Evolutionary conservation across 2,329 filamentous ascomycete species (phyloP).

Genomic region (Hypoxylon sp.): DNA sequence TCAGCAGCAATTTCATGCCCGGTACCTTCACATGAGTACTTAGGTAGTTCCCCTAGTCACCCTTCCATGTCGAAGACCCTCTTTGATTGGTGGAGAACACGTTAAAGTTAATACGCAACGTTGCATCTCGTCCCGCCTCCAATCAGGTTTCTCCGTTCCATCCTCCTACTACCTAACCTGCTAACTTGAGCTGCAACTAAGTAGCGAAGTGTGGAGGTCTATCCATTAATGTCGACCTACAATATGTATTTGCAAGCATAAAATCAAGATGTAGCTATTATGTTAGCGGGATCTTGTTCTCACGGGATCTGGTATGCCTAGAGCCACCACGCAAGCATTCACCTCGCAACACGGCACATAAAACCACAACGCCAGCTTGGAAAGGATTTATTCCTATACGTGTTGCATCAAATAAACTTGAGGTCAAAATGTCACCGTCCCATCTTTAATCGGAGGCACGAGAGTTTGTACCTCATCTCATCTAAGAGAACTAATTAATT

Average conservation of each 20-base stretch:
- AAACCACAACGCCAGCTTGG: constrained; percentile 20
- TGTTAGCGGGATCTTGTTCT: constrained; percentile 30
- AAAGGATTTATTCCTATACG: constrained; percentile 26
- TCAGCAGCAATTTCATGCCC: constrained; percentile 24
- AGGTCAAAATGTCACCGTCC: constrained; percentile 38
- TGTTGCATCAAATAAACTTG: constrained; percentile 27
- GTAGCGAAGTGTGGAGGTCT: constrained; percentile 37
- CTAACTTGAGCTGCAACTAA: constrained; percentile 19
- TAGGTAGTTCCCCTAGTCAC: constrained; percentile 18
- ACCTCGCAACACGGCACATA: constrained; percentile 13
- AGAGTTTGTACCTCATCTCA: constrained; percentile 27
- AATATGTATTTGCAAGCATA: constrained; percentile 35
- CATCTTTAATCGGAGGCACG: constrained; percentile 29
- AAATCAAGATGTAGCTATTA: constrained; percentile 38
- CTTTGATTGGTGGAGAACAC: constrained; percentile 33
- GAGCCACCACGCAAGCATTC: constrained; percentile 12
- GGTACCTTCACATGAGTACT: constrained; percentile 16
- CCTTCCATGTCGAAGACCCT: constrained; percentile 19
- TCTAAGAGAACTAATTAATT: constrained; percentile 24
- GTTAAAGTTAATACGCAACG: constrained; percentile 39
- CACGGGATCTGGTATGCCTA: constrained; percentile 21
- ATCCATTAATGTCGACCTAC: constrained; percentile 32
- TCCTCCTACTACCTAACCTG: constrained; percentile 14
- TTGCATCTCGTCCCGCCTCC: constrained; percentile 36
- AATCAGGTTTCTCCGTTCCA: constrained; percentile 24